Conservation (phyloP, 768 basidiomycete genomes). For the Plicaturopsis crispa region DNA sequence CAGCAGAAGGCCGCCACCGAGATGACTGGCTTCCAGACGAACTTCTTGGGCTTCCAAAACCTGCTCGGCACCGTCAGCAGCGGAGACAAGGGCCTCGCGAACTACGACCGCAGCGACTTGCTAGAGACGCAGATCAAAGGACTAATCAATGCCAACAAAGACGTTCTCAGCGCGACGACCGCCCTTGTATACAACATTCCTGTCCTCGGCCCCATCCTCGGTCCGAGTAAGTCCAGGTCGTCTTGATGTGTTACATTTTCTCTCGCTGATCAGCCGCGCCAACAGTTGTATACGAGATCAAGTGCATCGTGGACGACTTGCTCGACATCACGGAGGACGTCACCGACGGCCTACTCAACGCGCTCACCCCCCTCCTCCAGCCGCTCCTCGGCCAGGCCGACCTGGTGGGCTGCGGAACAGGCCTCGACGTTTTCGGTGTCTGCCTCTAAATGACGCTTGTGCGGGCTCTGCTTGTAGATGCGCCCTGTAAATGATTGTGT, state of each 20-base stretch:
- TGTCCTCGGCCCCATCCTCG: constrained; percentile 40
- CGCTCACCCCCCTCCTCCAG: constrained; percentile 28
- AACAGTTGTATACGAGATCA: constrained; percentile 54
- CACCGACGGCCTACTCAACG: constrained; percentile 38
- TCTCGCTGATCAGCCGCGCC: neutral
- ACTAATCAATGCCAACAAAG: constrained; percentile 40
- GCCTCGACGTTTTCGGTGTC: constrained; percentile 11
- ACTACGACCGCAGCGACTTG: constrained; percentile 36
- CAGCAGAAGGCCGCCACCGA: constrained; percentile 28
- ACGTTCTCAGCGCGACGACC: constrained; percentile 25
- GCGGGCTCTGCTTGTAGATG: no score
- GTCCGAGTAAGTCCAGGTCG: constrained; percentile 39
- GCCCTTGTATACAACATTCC: constrained; percentile 32
- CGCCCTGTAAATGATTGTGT: no score
- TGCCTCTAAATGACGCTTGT: constrained; percentile 12
- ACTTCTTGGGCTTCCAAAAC: constrained; percentile 21
- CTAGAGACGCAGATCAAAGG: constrained; percentile 45
- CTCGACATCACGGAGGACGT: constrained; percentile 42
- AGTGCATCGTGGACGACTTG: constrained; percentile 48
- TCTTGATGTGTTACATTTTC: constrained; percentile 1
- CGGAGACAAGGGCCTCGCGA: constrained; percentile 43
- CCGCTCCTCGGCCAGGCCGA: constrained; percentile 15
- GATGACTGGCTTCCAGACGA: constrained; percentile 26
- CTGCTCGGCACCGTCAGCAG: constrained; percentile 19
- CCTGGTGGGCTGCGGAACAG: constrained; percentile 14